phyloP scores from a whole-genome alignment of 2,329 filamentous ascomycete species.

The Acrocalymma vagum region DNA sequence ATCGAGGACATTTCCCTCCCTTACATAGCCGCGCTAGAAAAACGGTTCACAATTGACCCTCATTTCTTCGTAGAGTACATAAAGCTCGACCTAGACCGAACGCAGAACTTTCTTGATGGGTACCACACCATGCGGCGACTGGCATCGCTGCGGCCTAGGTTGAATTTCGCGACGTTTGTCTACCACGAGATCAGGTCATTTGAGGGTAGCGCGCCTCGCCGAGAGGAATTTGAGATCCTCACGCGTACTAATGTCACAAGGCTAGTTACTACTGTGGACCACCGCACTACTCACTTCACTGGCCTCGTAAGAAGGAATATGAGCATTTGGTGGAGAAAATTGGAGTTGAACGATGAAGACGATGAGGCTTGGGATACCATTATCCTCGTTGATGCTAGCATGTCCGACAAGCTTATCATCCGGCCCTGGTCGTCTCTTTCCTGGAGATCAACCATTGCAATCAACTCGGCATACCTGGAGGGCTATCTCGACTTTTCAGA shows the following conservation, averaged over 20 bases:
- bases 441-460: slow-evolving; percentile 2
- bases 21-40: slow-evolving; percentile 11
- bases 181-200: slow-evolving; percentile 15
- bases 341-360: background rate
- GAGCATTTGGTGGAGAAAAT: slow-evolving; percentile 6
- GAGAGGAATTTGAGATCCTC: slow-evolving; percentile 11
- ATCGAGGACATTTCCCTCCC: slow-evolving; percentile 14
- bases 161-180: slow-evolving; percentile 7
- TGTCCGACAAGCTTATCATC: background rate
- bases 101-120: slow-evolving; percentile 8
- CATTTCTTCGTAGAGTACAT: slow-evolving; percentile 15
- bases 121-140: slow-evolving; percentile 12
- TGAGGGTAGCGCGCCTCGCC: slow-evolving; percentile 1
- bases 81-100: slow-evolving; percentile 11
- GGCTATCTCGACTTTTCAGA: slow-evolving; percentile 5
- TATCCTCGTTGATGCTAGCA: slow-evolving; percentile 2
- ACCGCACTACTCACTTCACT: slow-evolving; percentile 5
- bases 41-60: slow-evolving; percentile 17
- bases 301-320: slow-evolving; percentile 11
- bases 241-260: slow-evolving; percentile 8
- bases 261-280: slow-evolving; percentile 12
- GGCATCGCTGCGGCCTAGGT: background rate
- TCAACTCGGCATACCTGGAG: slow-evolving; percentile 6
- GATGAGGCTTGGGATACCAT: slow-evolving; percentile 3
- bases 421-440: slow-evolving; percentile 2